Evolutionary conservation across 768 basidiomycete genomes (phyloP), one percentile per base, ranked within the genome.

Genomic region (Tulasnella sp.): DNA sequence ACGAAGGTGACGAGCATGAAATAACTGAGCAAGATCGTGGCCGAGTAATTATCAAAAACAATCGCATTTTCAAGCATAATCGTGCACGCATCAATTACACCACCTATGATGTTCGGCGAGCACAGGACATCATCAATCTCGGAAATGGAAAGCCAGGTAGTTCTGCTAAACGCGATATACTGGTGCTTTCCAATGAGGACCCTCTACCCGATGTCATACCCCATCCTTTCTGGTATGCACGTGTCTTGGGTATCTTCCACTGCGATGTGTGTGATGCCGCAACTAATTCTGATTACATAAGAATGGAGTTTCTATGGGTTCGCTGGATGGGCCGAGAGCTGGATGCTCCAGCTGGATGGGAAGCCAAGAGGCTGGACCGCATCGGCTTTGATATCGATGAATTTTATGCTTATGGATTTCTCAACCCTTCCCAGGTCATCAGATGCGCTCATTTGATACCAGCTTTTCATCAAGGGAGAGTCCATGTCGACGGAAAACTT

Each of bases 331-430:
- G 63, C 1, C 39, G 49, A 0, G 66, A 72, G 31, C 46, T 44
- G 0, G 51, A n/a, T 62, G 69, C 58, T 48, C 32, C 37, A 2
- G 59, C 53, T 25, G 66, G 70, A 0, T 64, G 64, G 47, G 53
- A 57, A 1, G 33, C 48, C 0, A 53, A 60, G 9, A 57, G 59
- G 0, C 60, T 73, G 0, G 69, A 65, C n/a, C 58, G 63, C 4
- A 33, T 76, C n/a, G 64, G 64, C 0, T 76, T 73, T 56, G 62
- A 64, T 24, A 29, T 41, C 0, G 55, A 57, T 3, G n/a, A n/a
- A n/a, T n/a, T n/a, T n/a, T n/a, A n/a, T n/a, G 62, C 68, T 3
- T 75, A 72, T 50, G 66, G 72, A 0, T 76, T 76, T 41, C 24
- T 75, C 0, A 64, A 75, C 54, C 75, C 74, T 0, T 49, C 54